Evolutionary conservation across 129 eudicot genomes (phyloP), one percentile per base, ranked within the genome.

Genomic region (Smallanthus sonchifolius): DNA sequence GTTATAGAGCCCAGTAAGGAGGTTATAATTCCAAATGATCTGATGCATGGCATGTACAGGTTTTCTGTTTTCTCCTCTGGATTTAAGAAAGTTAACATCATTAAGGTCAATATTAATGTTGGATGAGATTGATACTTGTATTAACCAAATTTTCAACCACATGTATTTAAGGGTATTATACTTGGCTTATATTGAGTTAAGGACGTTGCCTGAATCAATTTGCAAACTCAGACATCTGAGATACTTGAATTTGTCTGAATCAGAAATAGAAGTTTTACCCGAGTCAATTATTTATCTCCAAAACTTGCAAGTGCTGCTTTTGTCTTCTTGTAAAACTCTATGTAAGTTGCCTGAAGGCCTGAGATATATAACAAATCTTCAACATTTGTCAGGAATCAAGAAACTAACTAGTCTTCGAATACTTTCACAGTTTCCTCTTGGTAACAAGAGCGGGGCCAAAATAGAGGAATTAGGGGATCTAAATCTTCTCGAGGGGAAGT

Each of bases 201-300:
- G 13, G 3, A 24, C 30, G 1, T 24, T 24, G 30, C 30, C 30
- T 24, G 30, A 24, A 24, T 24, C 30, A 24, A 24, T 24, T 24
- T 24, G 1, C 30, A 24, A 24, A 24, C 30, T 24, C 30, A 24
- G 1, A 24, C 30, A 24, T 24, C 30, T 24, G 0, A 24, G 30
- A 24, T 24, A 24, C 30, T 24, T 24, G 30, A 24, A 24, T 24
- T 24, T 24, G 1, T 24, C 30, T 24, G 1, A 24, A 24, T 24
- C 77, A 59, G 2, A 5, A 8, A 71, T 79, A 35, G 67, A 52
- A 45, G 79, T 16, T 54, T 20, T 86, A 17, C 86, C 84, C 2
- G 77, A 64, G 7, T 79, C 87, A 3, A 48, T 86, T 3, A 67
- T 73, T 20, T 69, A 73, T 19, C 77, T 86, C 17, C 51, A 68